A percentile compares a stretch with the other conserved stretches of the same genome.
phyloP scores from a whole-genome alignment of 345 rosid genomes.

The Ricinus communis region DNA sequence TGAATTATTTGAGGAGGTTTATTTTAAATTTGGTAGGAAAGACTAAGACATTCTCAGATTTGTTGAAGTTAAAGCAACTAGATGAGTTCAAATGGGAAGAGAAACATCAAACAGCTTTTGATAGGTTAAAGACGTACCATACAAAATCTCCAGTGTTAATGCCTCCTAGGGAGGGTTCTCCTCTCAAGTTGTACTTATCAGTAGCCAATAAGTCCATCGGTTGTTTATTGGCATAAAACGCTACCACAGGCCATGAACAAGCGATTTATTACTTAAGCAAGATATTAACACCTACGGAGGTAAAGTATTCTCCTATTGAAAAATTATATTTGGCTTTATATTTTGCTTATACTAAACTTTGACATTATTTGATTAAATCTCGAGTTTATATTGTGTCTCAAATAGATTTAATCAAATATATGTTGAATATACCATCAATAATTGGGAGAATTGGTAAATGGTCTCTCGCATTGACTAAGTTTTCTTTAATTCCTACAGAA shows the following conservation, averaged over 20 bases:
- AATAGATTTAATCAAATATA: neutral
- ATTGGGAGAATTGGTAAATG: too few relatives aligned
- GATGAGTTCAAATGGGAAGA: neutral
- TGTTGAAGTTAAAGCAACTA: neutral
- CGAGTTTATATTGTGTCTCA: neutral
- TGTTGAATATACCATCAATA: too few relatives aligned
- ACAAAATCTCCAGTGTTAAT: neutral
- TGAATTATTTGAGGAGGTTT: slow-evolving; percentile 2
- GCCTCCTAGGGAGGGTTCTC: neutral
- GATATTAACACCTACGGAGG: neutral
- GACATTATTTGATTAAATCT: neutral
- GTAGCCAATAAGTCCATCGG: neutral
- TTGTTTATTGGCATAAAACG: neutral
- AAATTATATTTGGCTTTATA: neutral
- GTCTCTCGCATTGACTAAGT: too few relatives aligned
- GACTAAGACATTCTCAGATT: neutral
- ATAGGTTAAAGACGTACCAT: neutral
- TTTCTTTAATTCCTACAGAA: too few relatives aligned
- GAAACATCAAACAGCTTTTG: neutral
- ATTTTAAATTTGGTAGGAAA: neutral
- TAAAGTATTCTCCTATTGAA: neutral
- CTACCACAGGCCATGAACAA: neutral
- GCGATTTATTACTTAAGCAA: neutral
- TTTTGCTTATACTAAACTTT: neutral
- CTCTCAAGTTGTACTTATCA: neutral